Conservation (phyloP, 768 basidiomycete genomes). For the Trametes gibbosa region DNA sequence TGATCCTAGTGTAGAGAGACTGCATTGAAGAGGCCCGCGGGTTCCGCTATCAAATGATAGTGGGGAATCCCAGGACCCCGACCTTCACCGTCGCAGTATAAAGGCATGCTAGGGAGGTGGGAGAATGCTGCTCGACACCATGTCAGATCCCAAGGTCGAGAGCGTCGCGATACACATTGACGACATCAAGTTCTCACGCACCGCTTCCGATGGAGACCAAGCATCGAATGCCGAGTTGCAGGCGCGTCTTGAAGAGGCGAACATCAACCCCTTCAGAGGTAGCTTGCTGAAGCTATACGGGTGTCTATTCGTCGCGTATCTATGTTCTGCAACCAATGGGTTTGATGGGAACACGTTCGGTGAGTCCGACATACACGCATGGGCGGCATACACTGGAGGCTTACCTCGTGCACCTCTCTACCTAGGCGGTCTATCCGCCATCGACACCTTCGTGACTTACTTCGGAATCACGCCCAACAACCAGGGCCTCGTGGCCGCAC, state of each 20-base stretch:
- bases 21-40: too few species aligned
- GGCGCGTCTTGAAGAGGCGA: neutral
- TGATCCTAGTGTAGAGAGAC: too few species aligned
- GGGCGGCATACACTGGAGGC: neutral
- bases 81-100: too few species aligned
- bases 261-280: neutral
- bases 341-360: conserved; percentile 31
- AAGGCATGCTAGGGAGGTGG: too few species aligned
- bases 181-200: neutral
- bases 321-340: conserved; percentile 30
- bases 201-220: neutral
- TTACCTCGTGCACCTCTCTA: neutral
- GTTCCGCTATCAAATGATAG: too few species aligned
- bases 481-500: conserved; percentile 28
- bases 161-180: too few species aligned
- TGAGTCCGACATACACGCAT: neutral
- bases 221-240: neutral
- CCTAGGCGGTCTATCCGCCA: conserved; percentile 26
- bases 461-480: conserved; percentile 27
- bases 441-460: conserved; percentile 25
- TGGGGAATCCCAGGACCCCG: too few species aligned
- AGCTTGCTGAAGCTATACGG: conserved; percentile 20
- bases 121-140: too few species aligned
- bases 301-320: conserved; percentile 26
- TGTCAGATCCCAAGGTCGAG: too few species aligned